Base-by-base conservation (phyloP, 2,329 filamentous ascomycete species). In the Curvularia sp. region DNA sequence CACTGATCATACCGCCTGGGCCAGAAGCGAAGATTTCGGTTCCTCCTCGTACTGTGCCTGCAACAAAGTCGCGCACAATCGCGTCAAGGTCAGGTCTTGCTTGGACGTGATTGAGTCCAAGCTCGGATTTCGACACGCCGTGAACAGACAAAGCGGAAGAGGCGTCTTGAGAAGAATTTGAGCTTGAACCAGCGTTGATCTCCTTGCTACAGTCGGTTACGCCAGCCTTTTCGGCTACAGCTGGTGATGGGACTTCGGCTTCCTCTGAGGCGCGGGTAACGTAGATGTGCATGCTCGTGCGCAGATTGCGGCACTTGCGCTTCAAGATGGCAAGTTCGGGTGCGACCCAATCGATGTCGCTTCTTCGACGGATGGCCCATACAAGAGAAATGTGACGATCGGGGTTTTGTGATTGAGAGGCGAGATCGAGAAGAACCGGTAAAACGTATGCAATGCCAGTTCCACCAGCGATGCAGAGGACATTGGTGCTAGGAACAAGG, bases 391-490 rank as follows among this genome's bases (percentile, higher is more conserved):
- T 68, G 24, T 68, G 64, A 35, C 68, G 71, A 44, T 68, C 65
- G 22, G 60, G 61, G 9, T 64, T 53, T n/a, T 69, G 68, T 6
- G 68, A 63, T 6, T 64, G 62, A 0, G 68, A 66, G 15, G 71
- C 65, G 13, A 74, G 64, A 42, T 70, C 66, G 0, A 74, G 67
- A 7, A 77, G 66, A 9, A 77, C 67, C 12, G 75, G 75, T 10
- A 78, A 69, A n/a, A 73, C 69, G 61, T 75, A 78, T 2, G 75
- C 70, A 49, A 78, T 75, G 35, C 75, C 75, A 2, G 75, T 77
- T 9, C 75, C 75, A 24, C 75, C 75, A 12, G 75, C 74, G 12
- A 78, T 71, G 54, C 70, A 73, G 28, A 78, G 66, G 48, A 76
- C 53, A 54, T 78, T 77, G 3, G 69, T 64, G 28, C 65, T 64